Evolutionary conservation across 23 red algal genomes (phyloP).

Genomic region (Chondrus crispus): DNA sequence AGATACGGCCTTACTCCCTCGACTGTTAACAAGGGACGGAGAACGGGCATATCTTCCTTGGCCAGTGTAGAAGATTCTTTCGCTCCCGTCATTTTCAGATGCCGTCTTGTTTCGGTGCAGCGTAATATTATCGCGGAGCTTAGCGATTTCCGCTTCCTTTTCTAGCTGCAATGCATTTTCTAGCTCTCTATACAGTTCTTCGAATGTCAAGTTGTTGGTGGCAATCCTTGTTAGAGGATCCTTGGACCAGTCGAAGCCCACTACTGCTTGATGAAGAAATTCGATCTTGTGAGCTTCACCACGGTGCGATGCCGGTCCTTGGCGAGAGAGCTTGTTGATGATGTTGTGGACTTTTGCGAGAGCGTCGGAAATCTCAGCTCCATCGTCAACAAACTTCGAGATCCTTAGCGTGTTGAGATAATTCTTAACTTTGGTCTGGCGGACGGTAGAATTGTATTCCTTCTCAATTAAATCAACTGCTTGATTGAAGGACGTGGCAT

Average conservation of each 20-base stretch:
- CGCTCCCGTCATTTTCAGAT: neutral
- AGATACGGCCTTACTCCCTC: too few species aligned
- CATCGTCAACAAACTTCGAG: neutral
- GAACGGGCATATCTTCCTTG: neutral
- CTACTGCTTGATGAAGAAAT: neutral
- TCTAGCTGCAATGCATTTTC: neutral
- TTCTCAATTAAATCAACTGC: neutral
- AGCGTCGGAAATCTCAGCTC: neutral
- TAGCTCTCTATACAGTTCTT: neutral
- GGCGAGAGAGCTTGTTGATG: neutral
- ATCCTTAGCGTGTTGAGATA: neutral
- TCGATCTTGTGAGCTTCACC: neutral
- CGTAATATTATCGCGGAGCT: neutral
- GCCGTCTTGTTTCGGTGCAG: neutral
- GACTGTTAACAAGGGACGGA: too few species aligned
- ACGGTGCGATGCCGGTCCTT: neutral
- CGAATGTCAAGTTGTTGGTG: neutral
- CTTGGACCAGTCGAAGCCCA: neutral
- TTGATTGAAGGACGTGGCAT: neutral
- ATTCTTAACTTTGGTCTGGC: neutral
- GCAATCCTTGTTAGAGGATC: neutral
- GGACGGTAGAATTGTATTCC: neutral
- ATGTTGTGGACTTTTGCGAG: neutral
- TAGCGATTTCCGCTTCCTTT: neutral
- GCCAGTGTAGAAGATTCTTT: neutral